Percentiles rank a stretch among this genome's conserved stretches.
Evolutionary conservation across 2,329 filamentous ascomycete genomes (phyloP).

Genomic region (Lithohypha guttulata): DNA sequence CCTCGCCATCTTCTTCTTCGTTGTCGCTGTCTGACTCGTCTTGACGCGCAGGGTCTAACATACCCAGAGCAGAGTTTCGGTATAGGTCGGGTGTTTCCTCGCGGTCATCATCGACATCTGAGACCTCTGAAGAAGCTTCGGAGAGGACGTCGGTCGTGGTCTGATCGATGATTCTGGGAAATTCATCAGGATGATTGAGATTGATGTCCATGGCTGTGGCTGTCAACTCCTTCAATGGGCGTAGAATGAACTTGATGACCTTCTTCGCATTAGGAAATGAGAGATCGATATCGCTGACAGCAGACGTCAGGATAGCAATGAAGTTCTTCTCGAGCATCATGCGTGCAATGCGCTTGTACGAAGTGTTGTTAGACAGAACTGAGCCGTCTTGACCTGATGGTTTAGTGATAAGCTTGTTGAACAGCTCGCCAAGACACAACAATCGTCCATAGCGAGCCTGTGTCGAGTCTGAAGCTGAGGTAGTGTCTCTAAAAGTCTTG

Average conservation of each 20-base stretch:
- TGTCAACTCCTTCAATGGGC: constrained; percentile 76
- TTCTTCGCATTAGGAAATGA: constrained; percentile 89
- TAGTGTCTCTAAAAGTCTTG: constrained; percentile 83
- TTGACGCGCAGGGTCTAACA: constrained; percentile 76
- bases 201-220: constrained; percentile 79
- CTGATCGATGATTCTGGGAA: constrained; percentile 57
- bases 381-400: constrained; percentile 53
- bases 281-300: constrained; percentile 89
- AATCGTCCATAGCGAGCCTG: constrained; percentile 82
- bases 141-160: constrained; percentile 79
- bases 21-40: constrained; percentile 64
- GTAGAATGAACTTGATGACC: constrained; percentile 90
- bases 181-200: constrained; percentile 50
- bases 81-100: constrained; percentile 96
- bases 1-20: constrained; percentile 71
- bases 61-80: constrained; percentile 87
- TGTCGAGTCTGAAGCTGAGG: constrained; percentile 63
- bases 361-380: constrained; percentile 32
- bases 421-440: constrained; percentile 78
- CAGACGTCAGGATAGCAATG: constrained; percentile 74
- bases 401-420: constrained; percentile 81
- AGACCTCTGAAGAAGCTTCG: constrained; percentile 69
- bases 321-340: constrained; percentile 99
- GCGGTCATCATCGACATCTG: constrained; percentile 72
- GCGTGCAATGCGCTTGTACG: constrained; percentile 74